phyloP scores from a whole-genome alignment of 192 early-diverging fungal genomes.

The Entomortierella beljakovae region DNA sequence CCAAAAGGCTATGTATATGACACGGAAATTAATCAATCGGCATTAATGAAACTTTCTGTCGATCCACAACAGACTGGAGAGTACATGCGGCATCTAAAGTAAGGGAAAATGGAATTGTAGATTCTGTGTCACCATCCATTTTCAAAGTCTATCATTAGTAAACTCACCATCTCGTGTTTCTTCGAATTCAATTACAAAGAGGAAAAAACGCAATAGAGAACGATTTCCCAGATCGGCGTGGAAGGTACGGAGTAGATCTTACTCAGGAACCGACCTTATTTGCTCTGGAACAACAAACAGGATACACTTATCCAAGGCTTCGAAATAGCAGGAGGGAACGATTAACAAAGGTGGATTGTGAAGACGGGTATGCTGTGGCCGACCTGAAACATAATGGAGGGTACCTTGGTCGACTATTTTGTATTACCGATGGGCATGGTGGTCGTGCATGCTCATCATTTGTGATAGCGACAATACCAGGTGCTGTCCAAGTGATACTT shows the following conservation, averaged over 20 bases:
- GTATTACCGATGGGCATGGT: conserved; percentile 69
- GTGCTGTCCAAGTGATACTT: conserved; percentile 60
- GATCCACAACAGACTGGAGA: conserved; percentile 52
- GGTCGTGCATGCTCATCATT: conserved; percentile 65
- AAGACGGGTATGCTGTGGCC: conserved; percentile 63
- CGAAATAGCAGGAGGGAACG: conserved; percentile 58
- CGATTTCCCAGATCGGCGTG: conserved; percentile 38
- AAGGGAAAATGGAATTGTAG: neutral
- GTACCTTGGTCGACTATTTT: conserved; percentile 59
- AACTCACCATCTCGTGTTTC: neutral
- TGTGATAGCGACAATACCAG: conserved; percentile 60
- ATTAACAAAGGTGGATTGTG: conserved; percentile 62
- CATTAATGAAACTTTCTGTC: conserved; percentile 39
- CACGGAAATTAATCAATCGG: conserved; percentile 41
- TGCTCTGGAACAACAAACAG: conserved; percentile 65
- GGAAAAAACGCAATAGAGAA: conserved; percentile 39
- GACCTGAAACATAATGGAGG: conserved; percentile 53
- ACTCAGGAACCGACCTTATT: conserved; percentile 61
- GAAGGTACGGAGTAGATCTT: conserved; percentile 51
- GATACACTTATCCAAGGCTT: conserved; percentile 70
- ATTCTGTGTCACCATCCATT: neutral
- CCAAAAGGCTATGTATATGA: conserved; percentile 54
- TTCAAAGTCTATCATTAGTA: neutral
- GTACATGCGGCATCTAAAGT: conserved; percentile 45
- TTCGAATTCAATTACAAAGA: conserved; percentile 7